Evolutionary conservation across 73 alveolate genomes (phyloP).

Genomic region (Breviolum minutum): DNA sequence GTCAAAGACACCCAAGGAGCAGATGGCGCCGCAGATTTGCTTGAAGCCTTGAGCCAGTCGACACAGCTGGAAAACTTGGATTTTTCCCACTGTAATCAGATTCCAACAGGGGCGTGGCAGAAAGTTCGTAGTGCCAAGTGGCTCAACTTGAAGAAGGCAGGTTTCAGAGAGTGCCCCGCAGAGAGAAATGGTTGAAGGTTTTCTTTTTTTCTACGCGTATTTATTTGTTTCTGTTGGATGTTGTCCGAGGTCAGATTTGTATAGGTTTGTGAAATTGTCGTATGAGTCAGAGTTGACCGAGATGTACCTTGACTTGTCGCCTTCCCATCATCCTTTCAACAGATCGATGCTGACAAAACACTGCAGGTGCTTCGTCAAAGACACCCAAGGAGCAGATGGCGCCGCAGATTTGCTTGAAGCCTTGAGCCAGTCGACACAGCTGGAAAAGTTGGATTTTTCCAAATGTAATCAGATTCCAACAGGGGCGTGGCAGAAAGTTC

Average conservation of each 20-base stretch:
- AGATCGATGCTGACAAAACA: too few species aligned
- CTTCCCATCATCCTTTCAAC: background rate
- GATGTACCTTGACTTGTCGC: background rate
- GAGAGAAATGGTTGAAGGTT: too few species aligned
- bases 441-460: background rate
- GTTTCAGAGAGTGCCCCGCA: too few species aligned
- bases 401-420: background rate
- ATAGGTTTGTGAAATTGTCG: background rate
- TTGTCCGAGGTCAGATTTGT: too few species aligned
- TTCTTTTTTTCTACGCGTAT: background rate
- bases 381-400: background rate
- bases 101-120: background rate
- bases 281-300: background rate
- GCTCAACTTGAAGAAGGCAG: background rate
- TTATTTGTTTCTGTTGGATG: too few species aligned
- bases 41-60: too few species aligned
- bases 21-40: too few species aligned
- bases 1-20: too few species aligned
- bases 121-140: background rate
- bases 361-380: background rate
- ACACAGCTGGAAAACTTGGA: too few species aligned
- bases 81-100: background rate
- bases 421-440: background rate
- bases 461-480: background rate
- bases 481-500: background rate